Percentiles rank a stretch among this genome's conserved stretches.
Evolutionary conservation across 179 eudicot species (phyloP).

Genomic region (Heliamphora pulchella): DNA sequence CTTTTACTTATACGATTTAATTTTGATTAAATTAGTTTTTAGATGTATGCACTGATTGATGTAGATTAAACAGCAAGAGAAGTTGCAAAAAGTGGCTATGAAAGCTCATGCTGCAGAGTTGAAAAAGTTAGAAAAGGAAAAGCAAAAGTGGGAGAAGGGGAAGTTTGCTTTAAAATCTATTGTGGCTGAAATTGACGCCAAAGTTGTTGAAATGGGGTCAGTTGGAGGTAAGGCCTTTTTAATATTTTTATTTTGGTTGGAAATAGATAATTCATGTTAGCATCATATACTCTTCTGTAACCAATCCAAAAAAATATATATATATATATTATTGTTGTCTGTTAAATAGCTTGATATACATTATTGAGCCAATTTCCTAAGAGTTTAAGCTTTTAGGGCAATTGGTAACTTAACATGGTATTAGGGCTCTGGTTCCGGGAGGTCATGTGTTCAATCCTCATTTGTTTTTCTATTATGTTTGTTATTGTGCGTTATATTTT

Average conservation of each 20-base stretch:
- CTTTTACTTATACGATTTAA: conserved; percentile 8
- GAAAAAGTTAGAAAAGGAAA: conserved; percentile 55
- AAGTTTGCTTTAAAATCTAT: conserved; percentile 57
- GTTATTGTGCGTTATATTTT: too few species aligned
- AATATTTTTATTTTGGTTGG: neutral
- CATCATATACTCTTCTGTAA: neutral
- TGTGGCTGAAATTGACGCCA: conserved; percentile 58
- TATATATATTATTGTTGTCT: too few species aligned
- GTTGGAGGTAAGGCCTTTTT: conserved; percentile 57
- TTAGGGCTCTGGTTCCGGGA: too few species aligned
- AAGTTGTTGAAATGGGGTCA: conserved; percentile 60
- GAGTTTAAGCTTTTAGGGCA: too few species aligned
- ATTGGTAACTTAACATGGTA: too few species aligned
- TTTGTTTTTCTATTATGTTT: too few species aligned
- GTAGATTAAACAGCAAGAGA: conserved; percentile 47
- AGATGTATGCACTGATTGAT: conserved; percentile 10
- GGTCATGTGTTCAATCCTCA: too few species aligned
- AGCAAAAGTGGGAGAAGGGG: conserved; percentile 70
- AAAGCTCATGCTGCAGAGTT: conserved; percentile 74
- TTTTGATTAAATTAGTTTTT: conserved; percentile 2
- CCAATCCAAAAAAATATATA: too few species aligned
- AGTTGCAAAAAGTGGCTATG: conserved; percentile 53
- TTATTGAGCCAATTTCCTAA: too few species aligned
- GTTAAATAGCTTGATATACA: too few species aligned
- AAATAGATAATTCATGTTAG: neutral